Conservation (phyloP, 1,284 basidiomycete species). For the Tausonia pullulans region DNA sequence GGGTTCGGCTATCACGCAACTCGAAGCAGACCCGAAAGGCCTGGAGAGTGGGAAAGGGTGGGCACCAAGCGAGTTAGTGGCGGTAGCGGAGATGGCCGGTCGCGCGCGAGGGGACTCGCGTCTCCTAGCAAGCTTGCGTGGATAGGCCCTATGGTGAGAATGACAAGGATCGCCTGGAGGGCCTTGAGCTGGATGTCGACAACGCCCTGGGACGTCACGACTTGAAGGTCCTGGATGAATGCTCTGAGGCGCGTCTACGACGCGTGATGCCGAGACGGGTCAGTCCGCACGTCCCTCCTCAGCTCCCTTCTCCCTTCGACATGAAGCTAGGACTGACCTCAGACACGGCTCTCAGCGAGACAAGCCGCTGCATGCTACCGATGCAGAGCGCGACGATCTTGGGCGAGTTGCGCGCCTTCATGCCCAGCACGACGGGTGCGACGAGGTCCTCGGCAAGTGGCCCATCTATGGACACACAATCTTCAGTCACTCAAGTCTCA, state of each 20-base stretch:
- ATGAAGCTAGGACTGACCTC: slow-evolving; percentile 25
- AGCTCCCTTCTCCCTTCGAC: neutral
- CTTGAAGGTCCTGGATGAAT: slow-evolving; percentile 69
- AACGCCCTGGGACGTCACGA: slow-evolving; percentile 61
- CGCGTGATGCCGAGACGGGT: neutral
- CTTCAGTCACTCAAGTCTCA: too few species aligned
- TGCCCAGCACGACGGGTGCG: slow-evolving; percentile 84
- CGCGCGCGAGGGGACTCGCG: slow-evolving; percentile 39
- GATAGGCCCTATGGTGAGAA: slow-evolving; percentile 70
- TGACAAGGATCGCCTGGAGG: slow-evolving; percentile 75
- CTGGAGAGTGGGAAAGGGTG: slow-evolving; percentile 33
- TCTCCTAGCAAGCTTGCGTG: slow-evolving; percentile 69
- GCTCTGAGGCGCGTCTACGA: slow-evolving; percentile 57
- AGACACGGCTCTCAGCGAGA: slow-evolving; percentile 74
- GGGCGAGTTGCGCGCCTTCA: slow-evolving; percentile 70
- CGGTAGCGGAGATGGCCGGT: too few species aligned
- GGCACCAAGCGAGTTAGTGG: too few species aligned
- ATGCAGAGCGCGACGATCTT: slow-evolving; percentile 90
- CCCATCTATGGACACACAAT: slow-evolving; percentile 43
- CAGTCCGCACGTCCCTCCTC: neutral
- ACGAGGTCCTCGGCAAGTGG: slow-evolving; percentile 70
- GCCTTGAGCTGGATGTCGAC: slow-evolving; percentile 91
- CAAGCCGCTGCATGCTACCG: slow-evolving; percentile 80
- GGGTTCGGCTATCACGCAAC: slow-evolving; percentile 86
- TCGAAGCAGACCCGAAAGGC: slow-evolving; percentile 85